Base-by-base conservation (phyloP, 441 rosid species). In the Monsonia emarginata region DNA sequence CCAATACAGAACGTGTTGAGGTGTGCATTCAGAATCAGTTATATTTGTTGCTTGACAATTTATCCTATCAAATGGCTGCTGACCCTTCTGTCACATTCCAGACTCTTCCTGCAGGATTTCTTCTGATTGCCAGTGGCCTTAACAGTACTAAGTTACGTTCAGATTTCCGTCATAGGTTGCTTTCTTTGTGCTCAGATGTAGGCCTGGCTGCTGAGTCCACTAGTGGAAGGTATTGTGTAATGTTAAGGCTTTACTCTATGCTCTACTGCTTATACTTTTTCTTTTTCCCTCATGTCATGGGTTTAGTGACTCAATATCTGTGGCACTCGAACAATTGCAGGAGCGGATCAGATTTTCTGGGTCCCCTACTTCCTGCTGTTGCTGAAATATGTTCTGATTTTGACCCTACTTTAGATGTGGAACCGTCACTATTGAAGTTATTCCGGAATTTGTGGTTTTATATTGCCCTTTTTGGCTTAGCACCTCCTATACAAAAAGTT, bases 41-140 rank as follows among this genome's bases (percentile, higher is more conserved):
- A 18, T 67, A 18, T 74, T 30, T 26, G 65, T 66, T 71, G 63
- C 52, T 63, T 66, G 63, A 74, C 50, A 24, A 50, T 32, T 75
- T 75, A 62, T 66, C 73, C 52, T 66, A 66, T 74, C 76, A 71
- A 65, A 69, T 74, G 74, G 70, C 18, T 69, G 72, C 91, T 86
- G 70, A 90, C 86, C 36, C 68, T 89, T 78, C 80, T 72, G 71
- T 75, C 79, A 70, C 80, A 73, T 72, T 84, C 84, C 84, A 95
- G 99, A 95, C 97, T 83, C 99, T 95, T 73, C 97, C 99, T 77
- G 96, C 96, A 76, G 99, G 97, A 63, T 87, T 95, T 84, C 90
- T 84, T 82, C 78, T 89, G 76, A 87, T 95, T 80, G 95, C 95
- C 69, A 80, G 83, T 71, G 89, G 88, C 73, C 99, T 95, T 60